Base-by-base conservation (phyloP, 352 stramenopile species). In the Globisporangium polare region DNA sequence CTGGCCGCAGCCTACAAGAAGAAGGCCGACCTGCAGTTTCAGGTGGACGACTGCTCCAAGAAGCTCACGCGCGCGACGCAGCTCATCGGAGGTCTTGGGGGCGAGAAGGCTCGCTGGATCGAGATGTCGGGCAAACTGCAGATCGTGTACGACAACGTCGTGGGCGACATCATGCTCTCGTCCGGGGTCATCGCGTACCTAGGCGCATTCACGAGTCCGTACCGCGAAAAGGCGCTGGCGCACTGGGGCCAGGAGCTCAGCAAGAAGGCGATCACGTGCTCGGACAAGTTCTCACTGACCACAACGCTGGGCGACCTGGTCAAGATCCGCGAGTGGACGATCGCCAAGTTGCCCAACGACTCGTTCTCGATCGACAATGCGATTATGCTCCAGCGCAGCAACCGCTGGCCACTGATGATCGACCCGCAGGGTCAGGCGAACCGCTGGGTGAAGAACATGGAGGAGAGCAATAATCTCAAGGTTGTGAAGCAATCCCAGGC, bases 391-490 rank as follows among this genome's bases (percentile, higher is more conserved):
- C 82, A 91, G 35, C 72, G 83, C 13, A 94, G 76, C 56, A 97
- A 97, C 63, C 85, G 92, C 2, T 98, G 94, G 93, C 95, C 95
- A 9, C 75, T 98, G n/a, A 97, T 98, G 93, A 98, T 98, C 51
- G 95, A 98, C 41, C 95, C 95, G 0, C 93, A 98, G 66, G 94
- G 90, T 0, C 95, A 98, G 62, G 94, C 94, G 0, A 98, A 98
- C 65, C 84, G 89, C 26, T 98, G 95, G 95, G 82, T 98, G 1
- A 97, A 97, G 63, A 98, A 97, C 63, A 96, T 98, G 89, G 92
- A 98, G 65, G 79, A 87, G 47, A 78, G 77, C 35, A 90, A 84
- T 43, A 92, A 84, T 18, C 66, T 98, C 24, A 98, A 98, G 61
- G 91, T 98, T 17, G 88, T 98, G 18, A 97, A 98, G 59, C 89